Percentiles rank a stretch among this genome's conserved stretches.
Conservation (phyloP, 352 stramenopile genomes). For the Phytophthora chlamydospora region DNA sequence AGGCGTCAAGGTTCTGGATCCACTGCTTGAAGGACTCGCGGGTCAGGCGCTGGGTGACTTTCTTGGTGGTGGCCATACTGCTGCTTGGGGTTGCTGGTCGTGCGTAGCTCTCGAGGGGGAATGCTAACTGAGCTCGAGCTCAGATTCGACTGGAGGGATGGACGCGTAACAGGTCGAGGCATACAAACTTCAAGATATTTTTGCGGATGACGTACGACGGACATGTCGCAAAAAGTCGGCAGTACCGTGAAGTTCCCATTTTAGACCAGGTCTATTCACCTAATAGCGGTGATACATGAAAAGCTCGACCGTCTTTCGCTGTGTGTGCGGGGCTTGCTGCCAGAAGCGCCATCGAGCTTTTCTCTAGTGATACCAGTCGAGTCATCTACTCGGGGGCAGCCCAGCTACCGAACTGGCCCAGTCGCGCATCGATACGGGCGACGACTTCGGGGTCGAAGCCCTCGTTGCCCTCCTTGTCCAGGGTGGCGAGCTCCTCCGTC, state of each 20-base stretch:
- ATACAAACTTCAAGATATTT: conserved; percentile 26
- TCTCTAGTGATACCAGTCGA: conserved; percentile 9
- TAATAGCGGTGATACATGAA: conserved; percentile 16
- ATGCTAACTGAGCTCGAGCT: conserved; percentile 24
- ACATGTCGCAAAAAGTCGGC: conserved; percentile 17
- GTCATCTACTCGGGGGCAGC: conserved; percentile 31
- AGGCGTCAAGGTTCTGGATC: conserved; percentile 68
- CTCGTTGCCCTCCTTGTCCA: conserved; percentile 70
- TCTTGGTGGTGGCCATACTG: conserved; percentile 33
- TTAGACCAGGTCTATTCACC: conserved; percentile 24
- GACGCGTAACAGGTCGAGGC: conserved; percentile 4
- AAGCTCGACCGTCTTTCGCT: conserved; percentile 6
- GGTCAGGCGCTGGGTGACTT: conserved; percentile 44
- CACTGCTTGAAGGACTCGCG: conserved; percentile 57
- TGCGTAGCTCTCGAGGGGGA: conserved; percentile 17
- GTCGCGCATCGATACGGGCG: conserved; percentile 67
- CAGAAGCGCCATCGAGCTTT: conserved; percentile 2
- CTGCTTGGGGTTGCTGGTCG: conserved; percentile 9
- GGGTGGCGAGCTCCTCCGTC: conserved; percentile 67
- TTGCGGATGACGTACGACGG: conserved; percentile 1
- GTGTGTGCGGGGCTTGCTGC: neutral
- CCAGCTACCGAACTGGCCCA: conserved; percentile 71
- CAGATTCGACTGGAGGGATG: conserved; percentile 8
- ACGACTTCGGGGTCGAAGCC: conserved; percentile 73
- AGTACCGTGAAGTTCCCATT: conserved; percentile 21